phyloP scores from a whole-genome alignment of 192 early-diverging fungal genomes.

The Entophlyctis luteolus region DNA sequence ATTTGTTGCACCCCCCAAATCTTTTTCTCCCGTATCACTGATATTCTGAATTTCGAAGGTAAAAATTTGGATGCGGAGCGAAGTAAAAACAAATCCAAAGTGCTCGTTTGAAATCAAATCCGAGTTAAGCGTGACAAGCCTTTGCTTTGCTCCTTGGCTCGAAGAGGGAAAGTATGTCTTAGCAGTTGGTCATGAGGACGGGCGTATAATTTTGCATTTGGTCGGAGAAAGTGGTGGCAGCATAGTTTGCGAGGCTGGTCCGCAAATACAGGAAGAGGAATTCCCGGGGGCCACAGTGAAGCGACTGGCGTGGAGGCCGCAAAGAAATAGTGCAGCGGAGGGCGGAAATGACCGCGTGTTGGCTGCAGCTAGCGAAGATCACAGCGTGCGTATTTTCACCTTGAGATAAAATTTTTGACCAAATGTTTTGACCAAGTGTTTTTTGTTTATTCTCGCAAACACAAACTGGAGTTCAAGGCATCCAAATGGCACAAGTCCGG shows the following conservation, averaged over 20 bases:
- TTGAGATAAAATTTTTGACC: neutral
- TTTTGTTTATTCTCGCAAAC: too few relatives aligned
- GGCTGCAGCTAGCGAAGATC: conserved; percentile 8
- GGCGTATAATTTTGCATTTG: conserved; percentile 49
- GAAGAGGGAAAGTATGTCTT: conserved; percentile 50
- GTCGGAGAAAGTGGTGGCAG: neutral
- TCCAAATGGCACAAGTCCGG: too few relatives aligned
- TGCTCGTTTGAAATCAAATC: conserved; percentile 63
- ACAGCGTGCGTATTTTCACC: neutral
- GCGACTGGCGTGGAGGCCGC: conserved; percentile 3
- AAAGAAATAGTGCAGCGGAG: neutral
- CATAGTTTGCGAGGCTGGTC: neutral
- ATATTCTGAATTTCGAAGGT: conserved; percentile 34
- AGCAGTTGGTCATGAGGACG: conserved; percentile 81
- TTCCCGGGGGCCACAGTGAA: neutral
- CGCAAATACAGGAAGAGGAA: neutral
- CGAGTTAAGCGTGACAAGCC: conserved; percentile 75
- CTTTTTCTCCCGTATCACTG: neutral
- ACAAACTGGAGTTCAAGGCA: too few relatives aligned
- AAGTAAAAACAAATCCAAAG: neutral
- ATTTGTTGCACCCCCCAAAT: neutral
- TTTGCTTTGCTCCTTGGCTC: conserved; percentile 65
- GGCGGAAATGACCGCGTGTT: neutral
- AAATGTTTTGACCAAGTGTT: too few relatives aligned
- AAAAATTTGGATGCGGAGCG: conserved; percentile 63